These are phyloP conservation scores for Picochlorum sp. DNA, from an alignment of 139 green algal genomes.

Conservation along the genomic window DNA sequence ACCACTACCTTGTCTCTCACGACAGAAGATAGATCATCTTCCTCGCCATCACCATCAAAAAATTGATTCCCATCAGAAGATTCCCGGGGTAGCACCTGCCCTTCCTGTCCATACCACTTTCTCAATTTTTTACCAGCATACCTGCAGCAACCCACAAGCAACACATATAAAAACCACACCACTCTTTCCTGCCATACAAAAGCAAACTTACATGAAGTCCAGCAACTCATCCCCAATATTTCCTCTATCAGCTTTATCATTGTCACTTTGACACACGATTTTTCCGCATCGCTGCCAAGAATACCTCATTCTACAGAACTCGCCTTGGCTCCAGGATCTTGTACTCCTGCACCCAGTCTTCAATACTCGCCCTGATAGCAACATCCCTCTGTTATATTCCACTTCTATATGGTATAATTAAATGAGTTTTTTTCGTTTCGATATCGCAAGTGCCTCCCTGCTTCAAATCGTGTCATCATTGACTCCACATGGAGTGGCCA, in stretches of 20 bases:
- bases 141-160: too few species aligned
- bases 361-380: too few species aligned
- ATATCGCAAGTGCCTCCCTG: too few species aligned
- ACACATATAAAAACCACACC: conserved; percentile 10
- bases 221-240: conserved; percentile 25
- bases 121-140: conserved; percentile 22
- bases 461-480: too few species aligned
- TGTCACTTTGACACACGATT: neutral
- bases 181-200: neutral
- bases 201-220: conserved; percentile 33
- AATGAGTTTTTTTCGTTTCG: too few species aligned
- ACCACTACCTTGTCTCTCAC: conserved; percentile 11
- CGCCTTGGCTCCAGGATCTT: too few species aligned
- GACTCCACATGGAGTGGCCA: too few species aligned
- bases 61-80: neutral
- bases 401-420: too few species aligned
- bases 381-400: too few species aligned
- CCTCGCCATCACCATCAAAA: neutral
- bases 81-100: conserved; percentile 19
- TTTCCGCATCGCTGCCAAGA: too few species aligned
- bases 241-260: neutral
- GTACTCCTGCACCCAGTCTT: too few species aligned
- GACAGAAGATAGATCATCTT: neutral
- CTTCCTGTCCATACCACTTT: conserved; percentile 23
- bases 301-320: too few species aligned